phyloP scores from a whole-genome alignment of 192 early-diverging fungal species.

The Spizellomyces sp. region DNA sequence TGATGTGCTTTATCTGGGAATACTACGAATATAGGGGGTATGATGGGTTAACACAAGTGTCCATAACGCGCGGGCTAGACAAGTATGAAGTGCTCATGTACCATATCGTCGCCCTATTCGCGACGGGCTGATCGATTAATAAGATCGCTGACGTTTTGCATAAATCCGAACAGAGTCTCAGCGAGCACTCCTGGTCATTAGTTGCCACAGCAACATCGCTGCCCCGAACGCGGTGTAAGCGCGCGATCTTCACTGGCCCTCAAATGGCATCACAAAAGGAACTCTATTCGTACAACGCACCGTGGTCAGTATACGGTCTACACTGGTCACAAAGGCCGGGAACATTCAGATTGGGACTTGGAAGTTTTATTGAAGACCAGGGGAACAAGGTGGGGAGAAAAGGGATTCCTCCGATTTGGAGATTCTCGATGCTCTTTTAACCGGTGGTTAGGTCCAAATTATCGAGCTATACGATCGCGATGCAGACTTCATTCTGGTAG shows the following conservation, averaged over 20 bases:
- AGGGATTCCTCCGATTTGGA: background rate
- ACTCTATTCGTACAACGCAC: constrained; percentile 47
- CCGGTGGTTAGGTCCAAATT: constrained; percentile 58
- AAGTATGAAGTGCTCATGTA: too few species aligned
- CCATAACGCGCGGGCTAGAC: too few species aligned
- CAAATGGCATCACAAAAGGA: background rate
- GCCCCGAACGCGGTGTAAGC: too few species aligned
- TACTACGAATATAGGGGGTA: background rate
- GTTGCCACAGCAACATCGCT: too few species aligned
- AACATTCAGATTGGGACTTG: constrained; percentile 80
- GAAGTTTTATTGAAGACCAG: constrained; percentile 46
- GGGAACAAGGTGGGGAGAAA: constrained; percentile 37
- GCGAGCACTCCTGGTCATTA: too few species aligned
- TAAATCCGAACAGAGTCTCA: too few species aligned
- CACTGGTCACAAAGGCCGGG: constrained; percentile 79
- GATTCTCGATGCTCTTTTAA: background rate
- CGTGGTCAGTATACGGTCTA: constrained; percentile 85
- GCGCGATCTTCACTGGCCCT: too few species aligned
- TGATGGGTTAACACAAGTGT: too few species aligned
- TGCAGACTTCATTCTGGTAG: constrained; percentile 71
- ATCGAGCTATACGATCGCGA: constrained; percentile 54
- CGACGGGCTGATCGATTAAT: too few species aligned
- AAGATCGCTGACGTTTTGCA: too few species aligned
- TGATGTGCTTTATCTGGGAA: constrained; percentile 22
- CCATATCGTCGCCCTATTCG: too few species aligned